phyloP scores from a whole-genome alignment of 73 alveolate species.

The Paramecium sonneborni region DNA sequence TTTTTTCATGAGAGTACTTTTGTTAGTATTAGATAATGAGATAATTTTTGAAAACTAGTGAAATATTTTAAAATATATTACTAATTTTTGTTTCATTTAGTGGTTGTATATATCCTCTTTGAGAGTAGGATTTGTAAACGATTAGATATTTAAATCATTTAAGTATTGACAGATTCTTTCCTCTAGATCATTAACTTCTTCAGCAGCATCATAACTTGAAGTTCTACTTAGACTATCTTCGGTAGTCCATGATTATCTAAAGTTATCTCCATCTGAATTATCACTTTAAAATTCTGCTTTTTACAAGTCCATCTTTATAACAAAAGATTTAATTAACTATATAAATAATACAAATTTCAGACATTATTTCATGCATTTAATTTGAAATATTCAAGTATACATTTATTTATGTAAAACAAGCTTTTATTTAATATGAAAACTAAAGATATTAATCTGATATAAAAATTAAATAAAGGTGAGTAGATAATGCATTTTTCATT shows the following conservation, averaged over 20 bases:
- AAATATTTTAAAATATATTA: background rate
- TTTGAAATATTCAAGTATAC: background rate
- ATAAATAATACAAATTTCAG: background rate
- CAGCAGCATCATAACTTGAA: background rate
- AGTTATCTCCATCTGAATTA: constrained; percentile 26
- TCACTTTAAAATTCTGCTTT: background rate
- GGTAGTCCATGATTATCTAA: constrained; percentile 36
- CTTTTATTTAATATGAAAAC: background rate
- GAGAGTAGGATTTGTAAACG: constrained; percentile 33
- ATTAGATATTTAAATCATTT: background rate
- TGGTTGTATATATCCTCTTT: constrained; percentile 6
- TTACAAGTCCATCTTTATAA: background rate
- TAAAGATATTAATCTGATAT: too few relatives aligned
- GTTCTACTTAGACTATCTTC: constrained; percentile 28
- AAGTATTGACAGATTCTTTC: constrained; percentile 45
- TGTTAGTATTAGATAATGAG: background rate
- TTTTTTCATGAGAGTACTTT: background rate
- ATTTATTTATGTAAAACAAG: too few relatives aligned
- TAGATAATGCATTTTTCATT: too few relatives aligned
- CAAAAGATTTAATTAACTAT: constrained; percentile 36
- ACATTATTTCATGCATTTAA: background rate
- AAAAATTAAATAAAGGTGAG: too few relatives aligned
- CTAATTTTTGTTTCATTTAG: background rate
- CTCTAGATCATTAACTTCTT: constrained; percentile 9
- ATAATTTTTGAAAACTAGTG: background rate